Evolutionary conservation across 345 rosid species (phyloP).

Genomic region (Anacardium occidentale): DNA sequence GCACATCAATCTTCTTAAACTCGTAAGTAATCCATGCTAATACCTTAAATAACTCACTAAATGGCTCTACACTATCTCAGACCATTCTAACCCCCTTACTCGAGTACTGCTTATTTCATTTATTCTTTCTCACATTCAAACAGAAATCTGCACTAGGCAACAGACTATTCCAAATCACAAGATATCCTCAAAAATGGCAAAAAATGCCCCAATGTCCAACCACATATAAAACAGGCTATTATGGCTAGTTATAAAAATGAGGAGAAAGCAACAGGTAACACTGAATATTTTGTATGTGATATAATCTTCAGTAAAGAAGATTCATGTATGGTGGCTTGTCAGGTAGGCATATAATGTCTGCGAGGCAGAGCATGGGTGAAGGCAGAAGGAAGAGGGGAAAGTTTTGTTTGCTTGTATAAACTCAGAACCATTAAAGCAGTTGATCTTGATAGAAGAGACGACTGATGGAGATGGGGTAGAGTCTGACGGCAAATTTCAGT

Average conservation of each 20-base stretch:
- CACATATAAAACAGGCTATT: not conserved
- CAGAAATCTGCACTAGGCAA: not conserved
- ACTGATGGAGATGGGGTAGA: too few species aligned
- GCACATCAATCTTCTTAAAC: constrained; percentile 1
- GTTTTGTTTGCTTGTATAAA: not conserved
- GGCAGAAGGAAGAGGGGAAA: not conserved
- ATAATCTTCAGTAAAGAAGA: not conserved
- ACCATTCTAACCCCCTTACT: not conserved
- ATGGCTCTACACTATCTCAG: not conserved
- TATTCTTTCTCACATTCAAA: not conserved
- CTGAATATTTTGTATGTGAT: not conserved
- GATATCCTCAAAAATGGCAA: not conserved
- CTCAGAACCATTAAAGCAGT: not conserved
- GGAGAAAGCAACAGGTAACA: not conserved
- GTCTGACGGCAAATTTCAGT: not conserved
- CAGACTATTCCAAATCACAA: not conserved
- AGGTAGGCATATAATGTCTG: not conserved
- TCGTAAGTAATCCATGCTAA: not conserved
- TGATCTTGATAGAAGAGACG: too few species aligned
- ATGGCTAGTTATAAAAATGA: not conserved
- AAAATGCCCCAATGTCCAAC: not conserved
- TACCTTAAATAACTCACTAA: not conserved
- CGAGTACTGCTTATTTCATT: not conserved
- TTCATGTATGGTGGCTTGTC: not conserved
- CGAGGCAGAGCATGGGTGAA: not conserved